A percentile compares a stretch with the other conserved stretches of the same genome.
Evolutionary conservation across 2,329 filamentous ascomycete species (phyloP).

Genomic region (Colletotrichum scovillei): DNA sequence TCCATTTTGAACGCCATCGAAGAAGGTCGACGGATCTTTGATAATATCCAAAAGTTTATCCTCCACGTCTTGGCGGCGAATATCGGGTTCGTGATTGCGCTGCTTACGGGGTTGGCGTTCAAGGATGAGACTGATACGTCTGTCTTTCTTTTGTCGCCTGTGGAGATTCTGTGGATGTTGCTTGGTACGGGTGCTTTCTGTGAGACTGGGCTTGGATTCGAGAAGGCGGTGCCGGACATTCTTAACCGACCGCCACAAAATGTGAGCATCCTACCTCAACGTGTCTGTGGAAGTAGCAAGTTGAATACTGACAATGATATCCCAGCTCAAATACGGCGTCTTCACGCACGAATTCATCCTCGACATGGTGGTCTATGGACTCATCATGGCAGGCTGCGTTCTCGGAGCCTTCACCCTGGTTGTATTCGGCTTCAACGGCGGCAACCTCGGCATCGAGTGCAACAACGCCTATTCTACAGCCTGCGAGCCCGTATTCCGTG

Average conservation of each 20-base stretch:
- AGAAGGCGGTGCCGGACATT: slow-evolving; percentile 71
- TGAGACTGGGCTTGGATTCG: slow-evolving; percentile 76
- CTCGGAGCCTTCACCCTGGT: slow-evolving; percentile 23
- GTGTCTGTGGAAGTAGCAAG: too few relatives aligned
- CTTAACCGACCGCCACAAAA: slow-evolving; percentile 67
- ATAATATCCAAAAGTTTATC: slow-evolving; percentile 75
- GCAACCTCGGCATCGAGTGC: slow-evolving; percentile 62
- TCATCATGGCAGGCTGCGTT: slow-evolving; percentile 68
- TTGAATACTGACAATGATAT: too few relatives aligned
- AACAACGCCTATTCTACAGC: slow-evolving; percentile 60
- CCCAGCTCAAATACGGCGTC: slow-evolving; percentile 52
- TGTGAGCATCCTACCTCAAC: too few relatives aligned
- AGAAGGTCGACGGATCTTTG: slow-evolving; percentile 73
- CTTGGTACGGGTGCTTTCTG: slow-evolving; percentile 74
- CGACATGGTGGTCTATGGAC: slow-evolving; percentile 70
- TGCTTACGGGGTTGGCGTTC: slow-evolving; percentile 73
- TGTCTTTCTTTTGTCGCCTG: slow-evolving; percentile 73
- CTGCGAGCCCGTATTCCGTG: slow-evolving; percentile 70
- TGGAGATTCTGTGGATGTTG: slow-evolving; percentile 74
- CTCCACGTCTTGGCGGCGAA: slow-evolving; percentile 71
- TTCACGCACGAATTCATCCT: slow-evolving; percentile 69
- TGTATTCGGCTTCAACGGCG: slow-evolving; percentile 53
- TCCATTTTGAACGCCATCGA: slow-evolving; percentile 73
- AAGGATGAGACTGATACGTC: slow-evolving; percentile 69
- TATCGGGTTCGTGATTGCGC: slow-evolving; percentile 70